Conservation (phyloP, 805 yeast genomes). For the fission yeast (Schizosaccharomyces pombe) region DNA sequence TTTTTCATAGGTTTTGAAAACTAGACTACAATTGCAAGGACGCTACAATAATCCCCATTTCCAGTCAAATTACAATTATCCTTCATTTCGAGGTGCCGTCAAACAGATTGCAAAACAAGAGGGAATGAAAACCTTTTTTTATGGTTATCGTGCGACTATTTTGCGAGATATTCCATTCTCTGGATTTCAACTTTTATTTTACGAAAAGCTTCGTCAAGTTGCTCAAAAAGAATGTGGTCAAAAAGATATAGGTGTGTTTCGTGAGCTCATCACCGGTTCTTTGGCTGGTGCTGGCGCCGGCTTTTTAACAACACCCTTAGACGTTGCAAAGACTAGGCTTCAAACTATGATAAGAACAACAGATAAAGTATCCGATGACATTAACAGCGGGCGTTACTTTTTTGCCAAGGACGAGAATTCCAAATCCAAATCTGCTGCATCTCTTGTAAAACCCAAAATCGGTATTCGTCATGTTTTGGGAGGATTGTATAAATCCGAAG, state of each 20-base stretch:
- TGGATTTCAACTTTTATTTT: constrained; percentile 87
- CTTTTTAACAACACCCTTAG: constrained; percentile 58
- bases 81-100: constrained; percentile 49
- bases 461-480: constrained; percentile 30
- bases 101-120: constrained; percentile 39
- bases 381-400: constrained; percentile 12
- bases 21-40: constrained; percentile 84
- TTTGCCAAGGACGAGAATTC: constrained; percentile 11
- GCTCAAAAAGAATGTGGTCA: constrained; percentile 10
- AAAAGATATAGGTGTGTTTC: constrained; percentile 17
- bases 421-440: constrained; percentile 7
- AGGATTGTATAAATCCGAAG: constrained; percentile 47
- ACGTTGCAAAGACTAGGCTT: constrained; percentile 74
- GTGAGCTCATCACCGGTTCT: constrained; percentile 74
- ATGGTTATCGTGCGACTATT: constrained; percentile 85
- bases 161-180: constrained; percentile 86
- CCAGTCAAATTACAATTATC: constrained; percentile 66
- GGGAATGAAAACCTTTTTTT: constrained; percentile 54
- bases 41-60: constrained; percentile 57
- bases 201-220: constrained; percentile 29
- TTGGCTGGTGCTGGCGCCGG: constrained; percentile 92
- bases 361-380: neutral
- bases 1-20: constrained; percentile 28
- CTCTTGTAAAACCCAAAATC: constrained; percentile 12
- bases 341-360: constrained; percentile 30